Percentiles rank a stretch among this genome's conserved stretches.
These are phyloP conservation scores for Carex arenaria DNA, from an alignment of 202 grass and related monocot species.

Conservation along the genomic window DNA sequence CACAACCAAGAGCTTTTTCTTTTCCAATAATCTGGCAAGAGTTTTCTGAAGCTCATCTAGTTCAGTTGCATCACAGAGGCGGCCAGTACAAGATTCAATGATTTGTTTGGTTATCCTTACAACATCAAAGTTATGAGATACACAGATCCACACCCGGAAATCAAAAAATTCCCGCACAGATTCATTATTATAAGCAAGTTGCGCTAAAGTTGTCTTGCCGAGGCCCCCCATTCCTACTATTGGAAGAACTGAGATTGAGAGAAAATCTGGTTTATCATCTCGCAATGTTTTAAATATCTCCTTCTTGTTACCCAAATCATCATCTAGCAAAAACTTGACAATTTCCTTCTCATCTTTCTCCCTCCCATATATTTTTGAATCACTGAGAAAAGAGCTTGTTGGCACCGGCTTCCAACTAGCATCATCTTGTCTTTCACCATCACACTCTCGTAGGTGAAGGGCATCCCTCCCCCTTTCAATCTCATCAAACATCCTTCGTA, in stretches of 20 bases:
- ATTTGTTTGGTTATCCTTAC: constrained; percentile 26
- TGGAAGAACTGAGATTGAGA: neutral
- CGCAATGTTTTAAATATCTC: constrained; percentile 1
- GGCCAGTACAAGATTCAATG: neutral
- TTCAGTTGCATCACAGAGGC: neutral
- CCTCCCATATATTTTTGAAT: constrained; percentile 16
- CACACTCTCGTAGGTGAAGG: constrained; percentile 16
- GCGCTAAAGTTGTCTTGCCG: constrained; percentile 33
- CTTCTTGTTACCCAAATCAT: constrained; percentile 10
- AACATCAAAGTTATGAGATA: constrained; percentile 14
- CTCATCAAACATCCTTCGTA: constrained; percentile 28
- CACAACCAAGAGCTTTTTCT: constrained; percentile 30
- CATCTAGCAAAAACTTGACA: constrained; percentile 19
- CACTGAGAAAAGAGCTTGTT: constrained; percentile 22
- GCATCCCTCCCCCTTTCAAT: constrained; percentile 21
- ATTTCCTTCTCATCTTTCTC: constrained; percentile 28
- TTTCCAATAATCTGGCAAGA: constrained; percentile 9
- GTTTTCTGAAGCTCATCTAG: constrained; percentile 26
- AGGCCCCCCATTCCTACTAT: constrained; percentile 29
- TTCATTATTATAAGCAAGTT: constrained; percentile 20
- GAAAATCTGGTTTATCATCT: neutral
- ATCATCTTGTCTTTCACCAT: constrained; percentile 6
- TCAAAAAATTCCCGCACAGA: constrained; percentile 19
- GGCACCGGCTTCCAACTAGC: neutral
- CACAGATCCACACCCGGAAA: constrained; percentile 23